A percentile compares a stretch with the other conserved stretches of the same genome.
Evolutionary conservation across 2,329 filamentous ascomycete genomes (phyloP).

Genomic region (Xylaria sp.): DNA sequence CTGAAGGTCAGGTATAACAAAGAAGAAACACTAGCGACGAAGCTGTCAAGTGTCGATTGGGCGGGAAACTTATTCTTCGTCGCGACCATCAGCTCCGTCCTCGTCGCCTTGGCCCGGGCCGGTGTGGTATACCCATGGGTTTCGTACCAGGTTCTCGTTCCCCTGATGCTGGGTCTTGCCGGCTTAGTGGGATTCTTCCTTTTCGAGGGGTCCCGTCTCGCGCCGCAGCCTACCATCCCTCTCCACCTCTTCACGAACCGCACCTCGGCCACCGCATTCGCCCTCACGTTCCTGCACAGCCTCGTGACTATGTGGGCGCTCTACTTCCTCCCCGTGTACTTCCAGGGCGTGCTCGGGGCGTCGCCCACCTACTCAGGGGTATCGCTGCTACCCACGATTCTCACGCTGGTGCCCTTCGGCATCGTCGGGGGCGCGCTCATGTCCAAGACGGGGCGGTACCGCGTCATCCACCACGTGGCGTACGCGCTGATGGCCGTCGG

Average conservation of each 20-base stretch:
- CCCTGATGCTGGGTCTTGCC: conserved; percentile 43
- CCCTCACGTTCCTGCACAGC: conserved; percentile 39
- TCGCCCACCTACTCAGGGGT: conserved; percentile 32
- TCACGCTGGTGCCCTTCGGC: conserved; percentile 28
- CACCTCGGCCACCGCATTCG: conserved; percentile 36
- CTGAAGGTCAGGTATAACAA: conserved; percentile 14
- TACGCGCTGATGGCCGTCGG: conserved; percentile 36
- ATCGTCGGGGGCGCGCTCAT: conserved; percentile 30
- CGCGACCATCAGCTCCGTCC: conserved; percentile 6
- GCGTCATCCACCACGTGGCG: conserved; percentile 23
- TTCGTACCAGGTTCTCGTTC: conserved; percentile 36
- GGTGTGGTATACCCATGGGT: conserved; percentile 17
- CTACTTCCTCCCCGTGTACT: conserved; percentile 45
- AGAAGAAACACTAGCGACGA: conserved; percentile 4
- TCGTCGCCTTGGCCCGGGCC: conserved; percentile 14
- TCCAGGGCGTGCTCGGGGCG: conserved; percentile 39
- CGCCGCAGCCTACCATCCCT: conserved; percentile 42
- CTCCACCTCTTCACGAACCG: conserved; percentile 46
- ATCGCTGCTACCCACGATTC: conserved; percentile 22
- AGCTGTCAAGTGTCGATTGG: conserved; percentile 25
- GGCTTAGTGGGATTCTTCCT: conserved; percentile 41
- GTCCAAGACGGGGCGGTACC: conserved; percentile 13
- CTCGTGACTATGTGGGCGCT: conserved; percentile 38
- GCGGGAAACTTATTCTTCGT: conserved; percentile 24
- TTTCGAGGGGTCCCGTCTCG: conserved; percentile 35